Conservation (phyloP, 805 yeast species). For the Saccharomyces jurei region DNA sequence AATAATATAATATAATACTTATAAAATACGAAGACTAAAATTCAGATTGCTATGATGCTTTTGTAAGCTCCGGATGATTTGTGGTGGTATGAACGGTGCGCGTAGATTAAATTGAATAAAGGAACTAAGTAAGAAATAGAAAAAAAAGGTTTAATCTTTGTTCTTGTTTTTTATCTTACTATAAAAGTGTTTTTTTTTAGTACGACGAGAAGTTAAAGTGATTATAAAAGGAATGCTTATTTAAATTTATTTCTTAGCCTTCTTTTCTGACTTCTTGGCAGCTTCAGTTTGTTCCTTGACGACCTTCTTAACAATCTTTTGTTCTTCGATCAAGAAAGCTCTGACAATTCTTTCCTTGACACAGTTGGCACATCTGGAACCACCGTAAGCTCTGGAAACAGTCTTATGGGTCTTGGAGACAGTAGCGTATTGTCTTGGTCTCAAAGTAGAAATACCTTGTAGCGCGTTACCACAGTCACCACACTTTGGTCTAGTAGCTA, state of each 20-base stretch:
- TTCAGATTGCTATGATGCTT: not conserved
- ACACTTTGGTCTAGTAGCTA: constrained; percentile 79
- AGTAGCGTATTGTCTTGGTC: constrained; percentile 97
- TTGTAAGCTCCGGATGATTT: not conserved
- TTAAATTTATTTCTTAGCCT: constrained; percentile 26
- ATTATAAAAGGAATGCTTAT: not conserved
- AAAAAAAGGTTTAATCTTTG: not conserved
- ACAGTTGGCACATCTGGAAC: constrained; percentile 96
- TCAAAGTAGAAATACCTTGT: constrained; percentile 84
- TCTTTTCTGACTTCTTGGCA: constrained; percentile 56
- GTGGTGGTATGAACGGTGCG: not conserved
- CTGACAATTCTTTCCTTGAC: constrained; percentile 99
- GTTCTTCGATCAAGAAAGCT: constrained; percentile 99
- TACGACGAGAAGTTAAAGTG: not conserved
- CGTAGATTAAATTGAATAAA: not conserved
- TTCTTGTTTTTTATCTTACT: not conserved
- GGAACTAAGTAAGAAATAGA: not conserved
- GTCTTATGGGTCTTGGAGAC: constrained; percentile 95
- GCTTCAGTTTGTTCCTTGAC: constrained; percentile 92
- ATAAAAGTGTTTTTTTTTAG: not conserved
- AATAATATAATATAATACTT: not conserved
- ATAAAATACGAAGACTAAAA: not conserved
- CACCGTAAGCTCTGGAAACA: constrained; percentile 99
- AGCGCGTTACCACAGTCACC: constrained; percentile 81
- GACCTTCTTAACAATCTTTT: constrained; percentile 99